Evolutionary conservation across 192 early-diverging fungal genomes (phyloP).

Genomic region (Martensiomyces pterosporus): DNA sequence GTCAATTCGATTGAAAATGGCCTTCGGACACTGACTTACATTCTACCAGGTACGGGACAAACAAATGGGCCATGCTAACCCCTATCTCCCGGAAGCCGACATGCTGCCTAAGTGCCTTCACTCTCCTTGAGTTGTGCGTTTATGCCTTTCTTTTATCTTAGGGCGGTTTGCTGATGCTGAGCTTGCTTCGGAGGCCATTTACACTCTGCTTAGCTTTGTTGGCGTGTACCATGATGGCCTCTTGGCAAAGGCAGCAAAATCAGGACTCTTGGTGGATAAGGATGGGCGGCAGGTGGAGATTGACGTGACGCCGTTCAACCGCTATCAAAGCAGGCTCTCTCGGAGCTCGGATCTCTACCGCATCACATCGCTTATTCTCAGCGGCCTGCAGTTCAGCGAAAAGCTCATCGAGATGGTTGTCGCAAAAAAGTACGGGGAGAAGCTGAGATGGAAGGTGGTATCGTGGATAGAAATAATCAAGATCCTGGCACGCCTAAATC

Average conservation of each 20-base stretch:
- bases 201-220: slow-evolving; percentile 73
- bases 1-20: slow-evolving; percentile 84
- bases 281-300: slow-evolving; percentile 17
- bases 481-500: slow-evolving; percentile 43
- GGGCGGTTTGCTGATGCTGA: slow-evolving; percentile 92
- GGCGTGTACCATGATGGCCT: slow-evolving; percentile 87
- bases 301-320: slow-evolving; percentile 54
- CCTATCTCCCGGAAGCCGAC: too few species aligned
- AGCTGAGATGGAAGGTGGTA: slow-evolving; percentile 59
- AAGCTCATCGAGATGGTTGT: slow-evolving; percentile 77
- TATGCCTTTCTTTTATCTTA: too few species aligned
- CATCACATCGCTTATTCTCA: slow-evolving; percentile 57
- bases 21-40: slow-evolving; percentile 81
- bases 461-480: slow-evolving; percentile 64
- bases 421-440: slow-evolving; percentile 59
- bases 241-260: slow-evolving; percentile 30
- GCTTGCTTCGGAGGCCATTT: slow-evolving; percentile 84
- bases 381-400: slow-evolving; percentile 67
- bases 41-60: slow-evolving; percentile 88
- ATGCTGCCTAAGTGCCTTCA: too few species aligned
- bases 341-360: slow-evolving; percentile 49
- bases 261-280: slow-evolving; percentile 35
- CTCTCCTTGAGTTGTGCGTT: too few species aligned
- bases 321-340: slow-evolving; percentile 68
- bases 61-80: too few species aligned